Base-by-base conservation (phyloP, 495 filamentous ascomycete species). In the Penicillium manginii region DNA sequence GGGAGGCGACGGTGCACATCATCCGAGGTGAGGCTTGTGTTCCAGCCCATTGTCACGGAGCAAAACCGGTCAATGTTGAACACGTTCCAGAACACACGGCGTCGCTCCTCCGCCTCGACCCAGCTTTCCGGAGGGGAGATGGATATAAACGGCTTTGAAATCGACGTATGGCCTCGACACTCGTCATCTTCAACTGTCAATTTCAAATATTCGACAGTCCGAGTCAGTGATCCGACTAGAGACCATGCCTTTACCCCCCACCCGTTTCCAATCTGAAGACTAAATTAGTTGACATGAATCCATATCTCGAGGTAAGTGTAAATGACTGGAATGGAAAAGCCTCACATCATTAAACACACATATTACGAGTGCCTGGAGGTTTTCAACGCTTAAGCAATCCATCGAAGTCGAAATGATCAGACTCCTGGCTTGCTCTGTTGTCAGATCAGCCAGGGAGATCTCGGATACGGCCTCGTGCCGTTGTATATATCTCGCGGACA, bases 81-180 rank as follows among this genome's bases (percentile, higher is more conserved):
- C 1, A 74, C 66, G 8, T 71, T 74, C 81, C 81, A 84, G 55
- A 83, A 83, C 12, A 74, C 60, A 15, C 81, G 59, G 6, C 81
- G 70, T 19, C 79, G 72, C 63, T 83, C 80, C 65, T 84, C 81
- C 17, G 77, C 57, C 52, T 83, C 79, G 10, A 55, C 56, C 78
- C 80, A 81, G 57, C 64, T 67, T 47, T 65, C 65, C 47, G 51
- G 32, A 29, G 29, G 39, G 7, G 39, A 31, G 15, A 60, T 11
- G 23, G 31, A 60, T 26, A 50, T 17, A 32, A 45, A 47, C 5
- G 78, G 68, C 19, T n/a, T 40, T 17, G 51, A 54, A 43, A 54
- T 26, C 8, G 51, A 26, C 21, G 51, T 43, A 42, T 35, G 51
- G 51, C 39, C 37, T 40, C 9, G 12, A n/a, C 14, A 22, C 4